Conservation (phyloP, 2,329 filamentous ascomycete species). For the Tolypocladium album region DNA sequence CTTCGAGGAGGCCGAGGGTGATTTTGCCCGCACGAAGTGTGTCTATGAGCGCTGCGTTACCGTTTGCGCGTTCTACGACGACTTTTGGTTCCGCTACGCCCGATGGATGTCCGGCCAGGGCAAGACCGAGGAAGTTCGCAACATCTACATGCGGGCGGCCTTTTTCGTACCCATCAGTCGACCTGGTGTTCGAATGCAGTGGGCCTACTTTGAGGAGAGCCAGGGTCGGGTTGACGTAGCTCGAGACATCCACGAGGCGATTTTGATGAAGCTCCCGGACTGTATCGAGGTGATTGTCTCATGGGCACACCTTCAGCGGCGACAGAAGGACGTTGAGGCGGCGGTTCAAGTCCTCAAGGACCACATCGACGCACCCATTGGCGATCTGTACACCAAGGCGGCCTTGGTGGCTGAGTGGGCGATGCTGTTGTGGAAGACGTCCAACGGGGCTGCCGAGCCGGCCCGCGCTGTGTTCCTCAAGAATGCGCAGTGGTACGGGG, state of each 20-base stretch:
- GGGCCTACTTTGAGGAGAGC: conserved; percentile 91
- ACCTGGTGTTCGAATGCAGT: conserved; percentile 76
- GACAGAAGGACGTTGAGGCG: conserved; percentile 72
- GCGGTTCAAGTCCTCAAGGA: conserved; percentile 75
- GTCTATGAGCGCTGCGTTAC: conserved; percentile 91
- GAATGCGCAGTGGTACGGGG: conserved; percentile 74
- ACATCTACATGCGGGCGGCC: conserved; percentile 81
- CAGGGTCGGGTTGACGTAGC: conserved; percentile 66
- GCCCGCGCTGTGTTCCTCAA: conserved; percentile 75
- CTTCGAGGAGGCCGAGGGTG: conserved; percentile 81
- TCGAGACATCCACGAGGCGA: conserved; percentile 72
- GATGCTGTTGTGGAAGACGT: conserved; percentile 66
- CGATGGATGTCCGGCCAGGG: conserved; percentile 81
- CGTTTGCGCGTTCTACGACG: conserved; percentile 88
- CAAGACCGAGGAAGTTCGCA: conserved; percentile 83
- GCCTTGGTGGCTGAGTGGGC: conserved; percentile 86
- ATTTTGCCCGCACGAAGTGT: conserved; percentile 64
- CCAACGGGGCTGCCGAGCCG: conserved; percentile 69
- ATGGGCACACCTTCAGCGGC: conserved; percentile 75
- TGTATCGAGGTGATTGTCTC: conserved; percentile 83
- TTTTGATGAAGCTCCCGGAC: conserved; percentile 66
- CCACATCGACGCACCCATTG: conserved; percentile 63
- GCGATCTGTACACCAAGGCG: conserved; percentile 73
- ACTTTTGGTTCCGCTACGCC: conserved; percentile 96
- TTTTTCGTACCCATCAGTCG: conserved; percentile 83